Evolutionary conservation across 352 stramenopile genomes (phyloP).

Genomic region (Globisporangium heterothallicum): DNA sequence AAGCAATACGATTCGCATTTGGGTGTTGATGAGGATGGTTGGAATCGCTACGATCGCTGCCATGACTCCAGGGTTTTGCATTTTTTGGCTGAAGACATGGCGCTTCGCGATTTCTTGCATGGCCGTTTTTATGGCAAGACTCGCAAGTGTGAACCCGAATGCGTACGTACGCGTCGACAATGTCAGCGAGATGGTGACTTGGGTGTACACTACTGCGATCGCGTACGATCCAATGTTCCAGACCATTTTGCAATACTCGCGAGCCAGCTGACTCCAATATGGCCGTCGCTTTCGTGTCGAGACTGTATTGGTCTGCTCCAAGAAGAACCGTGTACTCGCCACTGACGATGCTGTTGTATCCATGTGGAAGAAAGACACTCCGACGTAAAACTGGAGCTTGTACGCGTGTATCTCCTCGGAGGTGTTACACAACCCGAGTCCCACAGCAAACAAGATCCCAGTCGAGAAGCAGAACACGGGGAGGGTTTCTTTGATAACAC

Average conservation of each 20-base stretch:
- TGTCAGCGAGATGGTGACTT: neutral
- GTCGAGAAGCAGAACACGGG: neutral
- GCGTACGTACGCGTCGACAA: neutral
- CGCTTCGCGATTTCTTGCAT: slow-evolving; percentile 26
- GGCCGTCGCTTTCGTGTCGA: neutral
- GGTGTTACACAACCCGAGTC: neutral
- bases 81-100: slow-evolving; percentile 22
- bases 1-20: slow-evolving; percentile 29
- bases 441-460: neutral
- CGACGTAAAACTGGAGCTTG: slow-evolving; percentile 3
- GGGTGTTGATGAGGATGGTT: slow-evolving; percentile 38
- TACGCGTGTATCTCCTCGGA: neutral
- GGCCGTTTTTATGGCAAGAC: neutral
- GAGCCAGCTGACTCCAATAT: neutral
- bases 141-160: neutral
- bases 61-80: slow-evolving; percentile 30
- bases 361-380: neutral
- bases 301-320: neutral
- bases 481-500: neutral
- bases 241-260: neutral
- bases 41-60: slow-evolving; percentile 26
- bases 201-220: neutral
- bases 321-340: slow-evolving; percentile 1
- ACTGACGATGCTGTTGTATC: slow-evolving; percentile 3
- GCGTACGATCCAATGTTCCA: neutral